A percentile compares a stretch with the other conserved stretches of the same genome.
These are phyloP conservation scores for Fomitopsis pinicola DNA, from an alignment of 1,284 basidiomycete genomes.

Conservation along the genomic window DNA sequence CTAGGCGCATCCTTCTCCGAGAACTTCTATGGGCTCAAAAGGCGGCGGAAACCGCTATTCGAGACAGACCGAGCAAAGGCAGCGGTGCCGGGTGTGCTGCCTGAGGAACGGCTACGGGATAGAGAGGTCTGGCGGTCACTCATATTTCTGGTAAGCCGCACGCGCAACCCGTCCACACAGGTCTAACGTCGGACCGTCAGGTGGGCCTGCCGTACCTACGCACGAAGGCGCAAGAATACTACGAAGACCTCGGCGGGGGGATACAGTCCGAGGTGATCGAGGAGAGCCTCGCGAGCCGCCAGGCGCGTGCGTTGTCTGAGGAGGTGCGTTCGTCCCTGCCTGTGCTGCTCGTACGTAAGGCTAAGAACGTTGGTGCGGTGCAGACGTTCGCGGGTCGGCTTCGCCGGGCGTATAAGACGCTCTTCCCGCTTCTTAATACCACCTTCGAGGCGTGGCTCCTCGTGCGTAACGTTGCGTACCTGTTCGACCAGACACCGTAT, in stretches of 20 bases:
- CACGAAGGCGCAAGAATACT: constrained; percentile 87
- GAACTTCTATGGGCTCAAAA: constrained; percentile 88
- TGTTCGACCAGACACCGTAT: constrained; percentile 84
- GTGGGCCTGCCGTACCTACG: constrained; percentile 87
- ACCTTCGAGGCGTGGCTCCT: constrained; percentile 81
- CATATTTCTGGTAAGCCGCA: constrained; percentile 61
- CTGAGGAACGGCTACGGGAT: constrained; percentile 58
- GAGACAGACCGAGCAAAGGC: constrained; percentile 60
- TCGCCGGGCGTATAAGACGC: constrained; percentile 56
- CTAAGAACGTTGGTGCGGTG: constrained; percentile 2
- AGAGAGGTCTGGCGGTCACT: constrained; percentile 73
- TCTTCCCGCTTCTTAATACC: constrained; percentile 83
- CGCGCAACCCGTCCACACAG: neutral
- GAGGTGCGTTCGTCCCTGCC: constrained; percentile 34
- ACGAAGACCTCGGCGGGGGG: constrained; percentile 86
- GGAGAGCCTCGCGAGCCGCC: constrained; percentile 42
- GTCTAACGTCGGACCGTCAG: constrained; percentile 32
- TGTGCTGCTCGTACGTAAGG: neutral
- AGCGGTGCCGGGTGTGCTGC: constrained; percentile 62
- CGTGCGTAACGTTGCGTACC: constrained; percentile 83
- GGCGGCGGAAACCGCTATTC: constrained; percentile 69
- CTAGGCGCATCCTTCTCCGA: constrained; percentile 87
- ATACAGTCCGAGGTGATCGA: constrained; percentile 63
- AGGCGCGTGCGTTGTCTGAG: constrained; percentile 42
- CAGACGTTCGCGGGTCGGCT: constrained; percentile 45